Evolutionary conservation across 2,329 filamentous ascomycete genomes (phyloP), one percentile per base, ranked within the genome.

Genomic region (Parafenestella ontariensis): DNA sequence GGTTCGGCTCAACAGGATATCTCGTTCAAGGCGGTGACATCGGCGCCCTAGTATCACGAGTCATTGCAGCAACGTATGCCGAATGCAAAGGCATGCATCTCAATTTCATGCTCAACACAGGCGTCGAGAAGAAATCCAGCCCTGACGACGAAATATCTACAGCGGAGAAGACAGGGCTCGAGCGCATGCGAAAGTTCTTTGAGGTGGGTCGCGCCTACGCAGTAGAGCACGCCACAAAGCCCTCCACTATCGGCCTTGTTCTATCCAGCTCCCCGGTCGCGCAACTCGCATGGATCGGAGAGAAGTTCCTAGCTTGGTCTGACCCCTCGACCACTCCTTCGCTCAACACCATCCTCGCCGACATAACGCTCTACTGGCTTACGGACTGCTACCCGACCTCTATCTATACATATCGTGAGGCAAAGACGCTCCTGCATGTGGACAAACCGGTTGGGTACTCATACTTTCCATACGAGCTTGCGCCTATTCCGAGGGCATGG

Each of bases 1-100:
- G 85, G 0, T 84, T 87, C 42, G 76, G 73, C 0, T 15, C 43
- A 24, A 56, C 59, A 1, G 81, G 80, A 0, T 87, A 87, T 57
- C 67, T 85, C 7, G 77, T 78, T 0, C 84, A 87, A 65, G 85
- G 85, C 9, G 85, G 85, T 3, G 85, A 88, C 59, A 73, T 87
- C 1, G 82, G 83, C 2, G 78, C 76, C 39, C 69, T 76, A 23
- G 52, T 85, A 4, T 71, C 77, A 0, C 70, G 82, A 11, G 58
- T 77, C 0, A 65, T 86, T 40, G 78, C 77, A 3, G 73, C 70
- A 0, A 69, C 66, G 1, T 77, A 79, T 42, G 64, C 77, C 0
- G 76, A 78, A 41, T 85, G 82, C 68, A 83, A 81, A 68, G 83
- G 65, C 21, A 58, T 71, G 58, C 71, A 73, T 37, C 45, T 75